These are phyloP conservation scores for Penicillium roqueforti DNA, from an alignment of 495 filamentous ascomycete species.

Conservation along the genomic window DNA sequence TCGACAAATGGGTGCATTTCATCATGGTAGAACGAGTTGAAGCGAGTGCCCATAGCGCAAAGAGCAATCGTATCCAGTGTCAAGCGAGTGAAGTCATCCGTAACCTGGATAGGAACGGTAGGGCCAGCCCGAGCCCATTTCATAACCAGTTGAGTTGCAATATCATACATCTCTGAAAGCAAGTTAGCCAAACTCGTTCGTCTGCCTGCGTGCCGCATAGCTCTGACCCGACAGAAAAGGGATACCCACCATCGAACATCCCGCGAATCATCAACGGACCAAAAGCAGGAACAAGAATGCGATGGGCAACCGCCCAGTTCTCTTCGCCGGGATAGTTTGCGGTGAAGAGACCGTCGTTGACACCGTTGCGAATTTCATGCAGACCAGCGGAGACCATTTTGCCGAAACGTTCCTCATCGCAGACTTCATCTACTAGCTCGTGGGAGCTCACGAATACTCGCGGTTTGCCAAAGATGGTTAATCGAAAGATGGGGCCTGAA, in stretches of 20 bases:
- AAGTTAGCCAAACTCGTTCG: neutral
- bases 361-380: constrained; percentile 52
- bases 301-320: constrained; percentile 68
- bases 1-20: constrained; percentile 63
- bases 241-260: constrained; percentile 56
- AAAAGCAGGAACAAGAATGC: constrained; percentile 64
- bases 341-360: constrained; percentile 67
- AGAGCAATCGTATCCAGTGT: constrained; percentile 70
- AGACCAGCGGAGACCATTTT: constrained; percentile 51
- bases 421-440: constrained; percentile 59
- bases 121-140: constrained; percentile 71
- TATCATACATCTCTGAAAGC: constrained; percentile 64
- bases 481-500: constrained; percentile 54
- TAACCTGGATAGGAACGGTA: constrained; percentile 50
- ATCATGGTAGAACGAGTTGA: constrained; percentile 70
- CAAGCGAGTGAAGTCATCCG: constrained; percentile 72
- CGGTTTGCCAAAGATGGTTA: constrained; percentile 25
- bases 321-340: constrained; percentile 54
- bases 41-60: constrained; percentile 69
- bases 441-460: constrained; percentile 44
- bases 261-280: constrained; percentile 62
- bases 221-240: neutral
- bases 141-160: constrained; percentile 63
- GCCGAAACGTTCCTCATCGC: constrained; percentile 62
- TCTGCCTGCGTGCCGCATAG: neutral